Conservation (phyloP, 73 alveolate species). For the Paramecium sonneborni region DNA sequence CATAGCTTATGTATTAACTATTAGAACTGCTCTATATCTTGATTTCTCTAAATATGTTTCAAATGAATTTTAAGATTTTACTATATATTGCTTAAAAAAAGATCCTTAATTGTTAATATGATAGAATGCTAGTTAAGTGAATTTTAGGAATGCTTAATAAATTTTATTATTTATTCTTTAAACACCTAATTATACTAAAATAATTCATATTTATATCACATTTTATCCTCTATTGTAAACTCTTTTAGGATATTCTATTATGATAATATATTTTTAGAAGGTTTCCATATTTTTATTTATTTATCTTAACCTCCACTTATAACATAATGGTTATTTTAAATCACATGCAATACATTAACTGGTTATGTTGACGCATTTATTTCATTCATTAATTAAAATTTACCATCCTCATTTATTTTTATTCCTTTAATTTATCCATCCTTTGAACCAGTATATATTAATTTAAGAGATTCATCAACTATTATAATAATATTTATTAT, state of each 20-base stretch:
- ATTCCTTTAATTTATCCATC: slow-evolving; percentile 27
- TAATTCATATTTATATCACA: background rate
- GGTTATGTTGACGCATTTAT: background rate
- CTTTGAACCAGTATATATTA: slow-evolving; percentile 27
- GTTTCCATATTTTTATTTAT: slow-evolving; percentile 1
- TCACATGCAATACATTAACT: background rate
- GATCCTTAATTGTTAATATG: too few relatives aligned
- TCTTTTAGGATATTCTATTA: background rate
- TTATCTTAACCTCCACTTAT: slow-evolving; percentile 43
- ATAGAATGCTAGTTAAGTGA: too few relatives aligned
- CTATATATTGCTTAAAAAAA: background rate
- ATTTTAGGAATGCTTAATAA: background rate
- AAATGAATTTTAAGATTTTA: slow-evolving; percentile 13
- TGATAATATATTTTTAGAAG: background rate
- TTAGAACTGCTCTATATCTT: slow-evolving; percentile 79
- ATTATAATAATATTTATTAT: background rate
- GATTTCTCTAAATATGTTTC: slow-evolving; percentile 49
- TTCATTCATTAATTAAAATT: background rate
- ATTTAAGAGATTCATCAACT: background rate
- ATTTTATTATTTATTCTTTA: background rate
- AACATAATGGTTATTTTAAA: background rate
- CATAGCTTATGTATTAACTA: slow-evolving; percentile 77
- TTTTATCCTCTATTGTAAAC: background rate
- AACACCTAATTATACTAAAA: background rate
- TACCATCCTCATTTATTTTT: background rate